Base-by-base conservation (phyloP, 2,329 filamentous ascomycete genomes). In the Pezicula radicicola region DNA sequence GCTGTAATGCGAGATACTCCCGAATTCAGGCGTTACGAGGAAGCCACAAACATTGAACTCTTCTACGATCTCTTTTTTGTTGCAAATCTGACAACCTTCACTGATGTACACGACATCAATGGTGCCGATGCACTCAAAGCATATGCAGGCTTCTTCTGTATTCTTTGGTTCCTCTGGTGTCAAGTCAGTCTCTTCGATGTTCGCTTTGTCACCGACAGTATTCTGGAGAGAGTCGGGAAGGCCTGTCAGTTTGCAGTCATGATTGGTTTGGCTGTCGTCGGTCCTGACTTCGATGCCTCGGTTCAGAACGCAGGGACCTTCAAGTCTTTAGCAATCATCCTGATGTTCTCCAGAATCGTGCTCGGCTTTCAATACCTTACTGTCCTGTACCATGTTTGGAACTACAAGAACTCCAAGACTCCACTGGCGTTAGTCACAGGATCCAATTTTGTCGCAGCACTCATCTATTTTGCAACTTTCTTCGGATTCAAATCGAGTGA, bases 61-160 rank as follows among this genome's bases (percentile, higher is more conserved):
- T 83, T 83, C 61, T 83, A 79, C 59, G 80, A 83, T 62, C 68
- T 84, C 1, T 83, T 83, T 60, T 81, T 84, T 53, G 79, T 83
- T 16, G 80, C 78, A 18, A 84, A 84, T 56, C 62, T 84, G 30
- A 78, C 79, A 3, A 81, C 78, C 0, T 83, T 84, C 56, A 80
- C 78, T 4, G 71, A 71, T 8, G 70, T 74, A 4, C 75, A 80
- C 56, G 76, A 81, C 40, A 80, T 83, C 55, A 80, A 79, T 58
- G 74, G 78, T 55, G 49, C 67, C 15, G 18, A 46, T 9, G 60
- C 33, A 60, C 74, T 35, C 77, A 81, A 60, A 69, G 80, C 48
- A 70, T 79, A 40, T 81, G 79, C 63, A 75, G 83, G 61, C 67
- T 75, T 39, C 69, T 84, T 52, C 69, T 82, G 60, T 36, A 54